phyloP scores from a whole-genome alignment of 2,329 filamentous ascomycete genomes.

The Hymenotorrendiella dingleyae region DNA sequence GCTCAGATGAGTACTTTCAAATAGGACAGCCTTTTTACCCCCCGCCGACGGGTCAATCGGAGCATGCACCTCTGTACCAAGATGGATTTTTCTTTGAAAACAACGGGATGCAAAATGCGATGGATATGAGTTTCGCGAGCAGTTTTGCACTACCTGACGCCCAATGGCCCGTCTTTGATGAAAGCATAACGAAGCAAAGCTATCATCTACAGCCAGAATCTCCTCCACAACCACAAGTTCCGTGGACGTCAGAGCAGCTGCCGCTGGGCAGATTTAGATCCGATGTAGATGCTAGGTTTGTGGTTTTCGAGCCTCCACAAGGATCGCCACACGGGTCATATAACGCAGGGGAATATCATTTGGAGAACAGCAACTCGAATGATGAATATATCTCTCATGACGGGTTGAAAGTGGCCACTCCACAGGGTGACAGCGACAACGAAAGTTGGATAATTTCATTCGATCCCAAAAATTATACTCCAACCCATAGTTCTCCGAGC shows the following conservation, averaged over 20 bases:
- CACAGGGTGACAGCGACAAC: constrained; percentile 16
- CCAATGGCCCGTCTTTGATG: constrained; percentile 11
- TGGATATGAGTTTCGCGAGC: constrained; percentile 5
- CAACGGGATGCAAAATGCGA: constrained; percentile 5
- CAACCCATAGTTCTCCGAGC: constrained; percentile 18
- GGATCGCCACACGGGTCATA: constrained; percentile 57
- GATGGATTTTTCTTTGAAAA: constrained; percentile 13
- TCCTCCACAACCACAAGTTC: constrained; percentile 7
- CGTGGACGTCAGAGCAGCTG: constrained; percentile 21
- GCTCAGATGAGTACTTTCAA: constrained; percentile 16
- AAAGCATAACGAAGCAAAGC: constrained; percentile 5
- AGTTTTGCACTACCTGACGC: constrained; percentile 7
- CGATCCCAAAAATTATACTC: constrained; percentile 8
- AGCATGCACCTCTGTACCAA: constrained; percentile 10
- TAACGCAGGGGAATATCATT: constrained; percentile 66
- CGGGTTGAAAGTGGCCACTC: constrained; percentile 11
- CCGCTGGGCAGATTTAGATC: constrained; percentile 13
- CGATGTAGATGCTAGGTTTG: constrained; percentile 10
- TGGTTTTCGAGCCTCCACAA: constrained; percentile 48
- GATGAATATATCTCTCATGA: constrained; percentile 24
- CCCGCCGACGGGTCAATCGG: constrained; percentile 5
- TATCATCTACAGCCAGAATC: constrained; percentile 5
- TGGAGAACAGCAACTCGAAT: constrained; percentile 35
- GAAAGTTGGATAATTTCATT: constrained; percentile 20
- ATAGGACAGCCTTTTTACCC: constrained; percentile 9